Conservation (phyloP, 169 alveolate genomes). For the Eimeria zaria region DNA sequence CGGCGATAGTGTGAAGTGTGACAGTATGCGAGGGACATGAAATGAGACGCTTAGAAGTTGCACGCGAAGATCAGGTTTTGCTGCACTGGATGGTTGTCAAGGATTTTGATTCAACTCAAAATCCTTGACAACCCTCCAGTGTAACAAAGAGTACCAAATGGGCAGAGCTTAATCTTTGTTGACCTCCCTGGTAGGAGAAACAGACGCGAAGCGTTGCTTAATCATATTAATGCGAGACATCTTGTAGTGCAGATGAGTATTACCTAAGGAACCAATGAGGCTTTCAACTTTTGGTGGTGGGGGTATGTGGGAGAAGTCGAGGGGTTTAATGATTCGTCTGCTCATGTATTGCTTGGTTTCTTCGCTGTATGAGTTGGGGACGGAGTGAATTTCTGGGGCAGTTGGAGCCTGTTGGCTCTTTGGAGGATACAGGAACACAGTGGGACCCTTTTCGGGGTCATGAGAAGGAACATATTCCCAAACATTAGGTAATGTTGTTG, state of each 20-base stretch:
- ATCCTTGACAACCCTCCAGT: background rate
- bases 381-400: background rate
- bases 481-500: conserved; percentile 10
- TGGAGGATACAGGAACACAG: conserved; percentile 68
- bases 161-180: background rate
- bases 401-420: conserved; percentile 6
- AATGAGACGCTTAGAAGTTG: background rate
- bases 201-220: conserved; percentile 14
- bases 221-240: conserved; percentile 68
- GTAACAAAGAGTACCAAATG: background rate
- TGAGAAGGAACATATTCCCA: conserved; percentile 73
- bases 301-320: conserved; percentile 76
- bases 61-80: background rate
- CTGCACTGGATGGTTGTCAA: no score
- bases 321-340: conserved; percentile 59
- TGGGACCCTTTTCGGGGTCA: conserved; percentile 61
- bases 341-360: background rate
- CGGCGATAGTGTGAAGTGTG: background rate
- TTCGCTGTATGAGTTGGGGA: background rate
- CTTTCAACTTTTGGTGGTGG: conserved; percentile 64
- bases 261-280: conserved; percentile 29
- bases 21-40: background rate
- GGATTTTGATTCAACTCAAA: no score
- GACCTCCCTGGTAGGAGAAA: conserved; percentile 13
- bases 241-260: conserved; percentile 64